Percentiles rank a stretch among this genome's conserved stretches.
Conservation (phyloP, 441 rosid species). For the Erodium texanum region DNA sequence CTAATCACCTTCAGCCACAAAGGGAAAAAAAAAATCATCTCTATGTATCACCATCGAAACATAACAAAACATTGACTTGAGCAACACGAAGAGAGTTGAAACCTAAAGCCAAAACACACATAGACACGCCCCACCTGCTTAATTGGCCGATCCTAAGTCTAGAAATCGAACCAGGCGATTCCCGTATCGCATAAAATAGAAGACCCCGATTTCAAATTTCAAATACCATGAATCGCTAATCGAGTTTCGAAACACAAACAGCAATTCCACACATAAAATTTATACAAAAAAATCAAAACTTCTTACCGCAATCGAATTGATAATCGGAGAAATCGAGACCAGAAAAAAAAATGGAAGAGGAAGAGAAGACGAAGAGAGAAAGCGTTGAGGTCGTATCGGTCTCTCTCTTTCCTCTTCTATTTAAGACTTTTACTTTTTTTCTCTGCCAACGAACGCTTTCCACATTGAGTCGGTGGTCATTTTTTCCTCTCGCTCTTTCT, state of each 20-base stretch:
- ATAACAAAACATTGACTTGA: neutral
- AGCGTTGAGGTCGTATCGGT: neutral
- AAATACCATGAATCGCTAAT: neutral
- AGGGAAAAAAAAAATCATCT: no score
- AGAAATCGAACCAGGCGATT: conserved; percentile 18
- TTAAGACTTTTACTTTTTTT: conserved; percentile 13
- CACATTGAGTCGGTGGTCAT: neutral
- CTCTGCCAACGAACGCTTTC: conserved; percentile 8
- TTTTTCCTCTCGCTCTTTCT: neutral
- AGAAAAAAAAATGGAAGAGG: neutral
- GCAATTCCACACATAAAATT: neutral
- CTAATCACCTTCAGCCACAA: neutral
- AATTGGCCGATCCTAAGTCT: conserved; percentile 19
- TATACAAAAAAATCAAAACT: neutral
- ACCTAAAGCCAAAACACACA: neutral
- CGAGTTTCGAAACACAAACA: neutral
- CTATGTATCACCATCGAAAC: no score
- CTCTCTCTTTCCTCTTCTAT: neutral
- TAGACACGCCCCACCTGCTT: conserved; percentile 17
- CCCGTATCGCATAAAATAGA: conserved; percentile 12
- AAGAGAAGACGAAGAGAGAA: conserved; percentile 8
- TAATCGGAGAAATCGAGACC: conserved; percentile 10
- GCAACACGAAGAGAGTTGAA: neutral
- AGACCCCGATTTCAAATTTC: neutral
- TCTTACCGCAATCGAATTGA: conserved; percentile 13